Base-by-base conservation (phyloP, 1,284 basidiomycete genomes). In the Ustilago esculenta region DNA sequence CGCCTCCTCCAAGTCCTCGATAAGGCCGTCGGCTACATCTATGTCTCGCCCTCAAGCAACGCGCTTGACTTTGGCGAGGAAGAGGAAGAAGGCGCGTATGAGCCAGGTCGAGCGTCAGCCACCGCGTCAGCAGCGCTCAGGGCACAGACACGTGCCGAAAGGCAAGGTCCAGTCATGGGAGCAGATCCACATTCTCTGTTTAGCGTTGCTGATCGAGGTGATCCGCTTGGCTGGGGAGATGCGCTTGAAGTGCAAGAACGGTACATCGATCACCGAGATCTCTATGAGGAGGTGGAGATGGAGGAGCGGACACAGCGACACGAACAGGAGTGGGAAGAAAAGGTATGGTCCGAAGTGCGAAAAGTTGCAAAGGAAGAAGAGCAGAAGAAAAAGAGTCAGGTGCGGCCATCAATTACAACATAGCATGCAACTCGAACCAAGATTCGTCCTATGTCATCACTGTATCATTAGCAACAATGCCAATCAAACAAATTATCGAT, bases 21-120 rank as follows among this genome's bases (percentile, higher is more conserved):
- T 58, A 78, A 78, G 46, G 80, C 79, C 4, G 72, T 74, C 10
- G 79, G 79, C 12, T 81, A 80, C 54, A 68, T 77, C 53, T 79
- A 72, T 42, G 64, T 71, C 21, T 42, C 54, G 11, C 23, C 55
- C 2, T 32, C 35, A 10, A 37, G 15, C 33, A 41, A 39, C 17
- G 35, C 25, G 7, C 27, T 42, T 20, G 63, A 47, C 29, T 61
- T 55, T 10, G 55, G 36, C 8, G 51, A 52, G 14, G 54, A 67
- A 15, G 69, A 73, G 2, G 45, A 52, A 18, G 57, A 60, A 25
- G 53, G 65, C 6, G 57, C 40, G 0, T 69, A 60, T 42, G 65
- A 69, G 40, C 66, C 67, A 32, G 69, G 57, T 6, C 33, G 49
- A 20, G 51, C 67, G 4, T 52, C 48, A 11, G 59, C 65, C 0